phyloP scores from a whole-genome alignment of 768 basidiomycete species.

The Kwoniella shandongensis region DNA sequence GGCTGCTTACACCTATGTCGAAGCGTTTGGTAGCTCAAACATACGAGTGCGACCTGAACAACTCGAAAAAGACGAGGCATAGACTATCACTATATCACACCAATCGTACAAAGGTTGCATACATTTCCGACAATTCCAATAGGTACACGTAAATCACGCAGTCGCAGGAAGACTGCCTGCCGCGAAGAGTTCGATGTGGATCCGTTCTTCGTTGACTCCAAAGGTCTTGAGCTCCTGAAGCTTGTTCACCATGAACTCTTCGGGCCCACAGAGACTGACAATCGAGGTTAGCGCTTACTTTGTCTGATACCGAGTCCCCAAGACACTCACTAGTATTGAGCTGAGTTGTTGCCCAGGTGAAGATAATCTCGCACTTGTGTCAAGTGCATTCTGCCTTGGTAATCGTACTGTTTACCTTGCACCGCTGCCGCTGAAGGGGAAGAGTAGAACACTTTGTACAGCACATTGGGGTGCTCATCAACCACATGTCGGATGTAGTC shows the following conservation, averaged over 20 bases:
- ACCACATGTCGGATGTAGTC: constrained; percentile 10
- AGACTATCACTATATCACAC: too few species aligned
- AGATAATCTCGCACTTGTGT: constrained; percentile 12
- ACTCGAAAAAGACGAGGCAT: too few species aligned
- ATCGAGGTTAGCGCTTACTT: not conserved
- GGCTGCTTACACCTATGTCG: too few species aligned
- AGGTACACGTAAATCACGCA: too few species aligned
- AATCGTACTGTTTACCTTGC: constrained; percentile 15
- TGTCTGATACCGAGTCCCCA: too few species aligned
- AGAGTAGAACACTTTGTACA: constrained; percentile 17
- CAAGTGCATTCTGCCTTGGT: constrained; percentile 18
- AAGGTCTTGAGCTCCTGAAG: constrained; percentile 6
- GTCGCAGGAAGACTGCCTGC: constrained; percentile 9
- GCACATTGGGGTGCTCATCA: constrained; percentile 12
- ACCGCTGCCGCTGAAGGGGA: constrained; percentile 1
- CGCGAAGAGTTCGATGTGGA: constrained; percentile 21
- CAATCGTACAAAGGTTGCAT: too few species aligned
- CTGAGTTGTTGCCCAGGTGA: constrained; percentile 8
- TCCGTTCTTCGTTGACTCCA: constrained; percentile 15
- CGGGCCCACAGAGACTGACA: constrained; percentile 25
- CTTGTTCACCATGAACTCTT: constrained; percentile 23
- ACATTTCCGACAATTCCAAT: too few species aligned
- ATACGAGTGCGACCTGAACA: too few species aligned
- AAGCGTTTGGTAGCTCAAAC: too few species aligned
- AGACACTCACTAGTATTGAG: constrained; percentile 27